These are phyloP conservation scores for Caryopteris hybrid DNA, from an alignment of 305 asterid species.

Conservation along the genomic window DNA sequence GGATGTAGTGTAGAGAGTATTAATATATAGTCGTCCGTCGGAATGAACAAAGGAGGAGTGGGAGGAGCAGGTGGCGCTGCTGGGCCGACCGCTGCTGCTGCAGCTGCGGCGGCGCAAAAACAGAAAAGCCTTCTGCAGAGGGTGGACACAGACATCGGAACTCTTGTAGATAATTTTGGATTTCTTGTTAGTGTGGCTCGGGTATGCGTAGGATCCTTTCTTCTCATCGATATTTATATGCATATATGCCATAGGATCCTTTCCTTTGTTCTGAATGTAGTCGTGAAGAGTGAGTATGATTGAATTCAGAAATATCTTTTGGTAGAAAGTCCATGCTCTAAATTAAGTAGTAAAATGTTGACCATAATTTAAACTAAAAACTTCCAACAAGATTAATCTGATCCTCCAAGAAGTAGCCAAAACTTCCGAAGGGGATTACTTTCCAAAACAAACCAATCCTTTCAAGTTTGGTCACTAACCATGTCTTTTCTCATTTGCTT, in stretches of 20 bases:
- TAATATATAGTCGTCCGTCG: too few relatives aligned
- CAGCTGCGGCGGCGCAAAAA: conserved; percentile 54
- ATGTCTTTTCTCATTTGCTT: conserved; percentile 13
- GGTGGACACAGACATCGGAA: conserved; percentile 74
- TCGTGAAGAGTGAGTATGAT: background rate
- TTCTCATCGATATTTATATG: background rate
- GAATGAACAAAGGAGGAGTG: conserved; percentile 41
- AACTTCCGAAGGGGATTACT: too few relatives aligned
- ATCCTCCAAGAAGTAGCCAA: background rate
- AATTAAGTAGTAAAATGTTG: background rate
- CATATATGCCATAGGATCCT: background rate
- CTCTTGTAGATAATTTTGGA: conserved; percentile 74
- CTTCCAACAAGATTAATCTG: background rate
- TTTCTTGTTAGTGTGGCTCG: conserved; percentile 70
- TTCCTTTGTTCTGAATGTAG: background rate
- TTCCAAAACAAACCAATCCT: background rate
- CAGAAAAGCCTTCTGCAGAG: conserved; percentile 79
- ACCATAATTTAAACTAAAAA: background rate
- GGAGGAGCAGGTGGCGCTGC: conserved; percentile 29
- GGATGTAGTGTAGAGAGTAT: background rate
- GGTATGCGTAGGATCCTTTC: conserved; percentile 31
- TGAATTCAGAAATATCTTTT: background rate
- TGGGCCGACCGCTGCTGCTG: conserved; percentile 44
- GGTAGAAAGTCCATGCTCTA: background rate
- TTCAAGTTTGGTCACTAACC: background rate